Percentiles rank a stretch among this genome's conserved stretches.
phyloP scores from a whole-genome alignment of 768 basidiomycete species.

The Suillus tomentosus region DNA sequence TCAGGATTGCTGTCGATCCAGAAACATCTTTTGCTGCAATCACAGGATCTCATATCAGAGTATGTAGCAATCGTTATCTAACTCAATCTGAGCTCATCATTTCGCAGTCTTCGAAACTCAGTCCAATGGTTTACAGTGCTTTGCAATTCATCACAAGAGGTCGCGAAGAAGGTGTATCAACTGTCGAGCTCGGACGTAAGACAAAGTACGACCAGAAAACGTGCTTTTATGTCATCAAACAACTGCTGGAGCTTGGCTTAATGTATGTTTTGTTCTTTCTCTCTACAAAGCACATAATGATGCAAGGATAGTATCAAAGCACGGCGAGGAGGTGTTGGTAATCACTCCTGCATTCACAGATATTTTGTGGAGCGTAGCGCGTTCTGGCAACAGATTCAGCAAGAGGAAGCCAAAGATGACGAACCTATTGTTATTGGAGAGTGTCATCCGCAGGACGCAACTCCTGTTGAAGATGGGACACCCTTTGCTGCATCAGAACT shows the following conservation, averaged over 20 bases:
- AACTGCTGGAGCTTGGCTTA: conserved; percentile 70
- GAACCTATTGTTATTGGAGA: conserved; percentile 20
- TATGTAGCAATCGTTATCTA: conserved; percentile 37
- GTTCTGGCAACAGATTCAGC: conserved; percentile 75
- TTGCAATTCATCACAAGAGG: conserved; percentile 86
- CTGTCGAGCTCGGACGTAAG: conserved; percentile 73
- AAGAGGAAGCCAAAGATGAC: conserved; percentile 58
- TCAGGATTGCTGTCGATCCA: conserved; percentile 76
- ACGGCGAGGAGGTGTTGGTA: conserved; percentile 74
- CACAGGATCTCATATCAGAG: conserved; percentile 83
- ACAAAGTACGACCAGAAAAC: conserved; percentile 89
- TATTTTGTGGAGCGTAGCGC: conserved; percentile 79
- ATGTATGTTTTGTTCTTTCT: conserved; percentile 50
- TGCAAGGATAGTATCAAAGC: conserved; percentile 60
- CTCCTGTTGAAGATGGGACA: conserved; percentile 23
- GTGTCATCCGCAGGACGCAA: conserved; percentile 13
- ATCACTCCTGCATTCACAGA: conserved; percentile 78
- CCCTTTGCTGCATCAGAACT: conserved; percentile 31
- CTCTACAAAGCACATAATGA: conserved; percentile 3
- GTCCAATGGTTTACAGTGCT: conserved; percentile 81
- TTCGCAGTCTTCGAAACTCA: conserved; percentile 71
- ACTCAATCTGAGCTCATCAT: conserved; percentile 16
- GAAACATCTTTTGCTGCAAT: conserved; percentile 77
- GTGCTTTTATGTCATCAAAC: conserved; percentile 82
- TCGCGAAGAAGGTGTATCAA: conserved; percentile 73